Evolutionary conservation across 2,329 filamentous ascomycete species (phyloP).

Genomic region (Fusarium torulosum): DNA sequence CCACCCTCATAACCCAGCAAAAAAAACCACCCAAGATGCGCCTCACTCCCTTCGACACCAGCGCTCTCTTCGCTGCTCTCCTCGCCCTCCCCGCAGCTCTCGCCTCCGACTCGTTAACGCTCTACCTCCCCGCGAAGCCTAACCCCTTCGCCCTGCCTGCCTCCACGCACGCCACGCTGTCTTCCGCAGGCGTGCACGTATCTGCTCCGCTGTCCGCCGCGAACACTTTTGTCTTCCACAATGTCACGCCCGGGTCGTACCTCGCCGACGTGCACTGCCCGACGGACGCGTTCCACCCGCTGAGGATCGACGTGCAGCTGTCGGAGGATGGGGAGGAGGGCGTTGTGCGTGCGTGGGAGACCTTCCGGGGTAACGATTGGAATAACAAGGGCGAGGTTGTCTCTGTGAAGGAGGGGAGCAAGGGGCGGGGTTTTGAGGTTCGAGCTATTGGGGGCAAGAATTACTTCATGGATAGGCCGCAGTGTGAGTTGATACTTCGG

Average conservation of each 20-base stretch:
- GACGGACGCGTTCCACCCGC: conserved; percentile 80
- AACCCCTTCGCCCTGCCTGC: conserved; percentile 70
- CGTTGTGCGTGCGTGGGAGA: conserved; percentile 79
- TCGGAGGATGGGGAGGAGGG: conserved; percentile 48
- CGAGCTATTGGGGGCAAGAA: conserved; percentile 73
- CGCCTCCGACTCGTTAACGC: conserved; percentile 53
- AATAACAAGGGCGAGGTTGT: conserved; percentile 80
- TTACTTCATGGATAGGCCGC: conserved; percentile 81
- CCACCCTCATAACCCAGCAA: background rate
- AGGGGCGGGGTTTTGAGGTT: conserved; percentile 67
- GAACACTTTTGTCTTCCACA: conserved; percentile 81
- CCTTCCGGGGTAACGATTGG: conserved; percentile 91
- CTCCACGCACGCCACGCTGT: conserved; percentile 74
- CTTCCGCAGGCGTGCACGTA: conserved; percentile 55
- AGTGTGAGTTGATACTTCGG: conserved; percentile 70
- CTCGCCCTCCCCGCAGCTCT: conserved; percentile 52
- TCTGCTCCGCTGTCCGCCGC: conserved; percentile 73
- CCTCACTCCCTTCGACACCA: conserved; percentile 49
- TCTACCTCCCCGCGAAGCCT: conserved; percentile 62
- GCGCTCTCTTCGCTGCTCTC: conserved; percentile 54
- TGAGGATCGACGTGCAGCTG: conserved; percentile 78
- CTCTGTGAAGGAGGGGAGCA: conserved; percentile 55
- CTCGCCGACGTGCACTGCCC: conserved; percentile 83
- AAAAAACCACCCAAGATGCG: conserved; percentile 50
- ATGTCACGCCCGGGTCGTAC: conserved; percentile 80